These are phyloP conservation scores for Annulohypoxylon bovei DNA, from an alignment of 495 filamentous ascomycete genomes.

Conservation along the genomic window DNA sequence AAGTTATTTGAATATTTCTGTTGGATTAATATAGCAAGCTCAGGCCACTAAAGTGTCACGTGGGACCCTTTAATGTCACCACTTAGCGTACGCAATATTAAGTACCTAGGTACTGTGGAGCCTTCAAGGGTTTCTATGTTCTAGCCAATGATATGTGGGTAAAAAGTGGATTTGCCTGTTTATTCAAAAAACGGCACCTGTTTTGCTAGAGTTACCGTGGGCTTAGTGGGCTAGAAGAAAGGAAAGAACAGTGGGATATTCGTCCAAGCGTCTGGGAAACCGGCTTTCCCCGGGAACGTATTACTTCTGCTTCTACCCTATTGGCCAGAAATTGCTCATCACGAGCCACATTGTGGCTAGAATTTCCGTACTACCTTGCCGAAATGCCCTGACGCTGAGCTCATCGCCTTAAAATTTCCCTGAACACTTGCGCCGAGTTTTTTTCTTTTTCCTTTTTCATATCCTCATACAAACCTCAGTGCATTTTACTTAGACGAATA, in stretches of 20 bases:
- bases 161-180: too few species aligned
- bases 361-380: constrained; percentile 31
- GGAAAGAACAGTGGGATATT: constrained; percentile 2
- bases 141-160: too few species aligned
- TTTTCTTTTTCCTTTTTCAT: constrained; percentile 42
- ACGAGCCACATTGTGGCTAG: constrained; percentile 42
- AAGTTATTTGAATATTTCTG: too few species aligned
- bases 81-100: too few species aligned
- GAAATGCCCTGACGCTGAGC: constrained; percentile 40
- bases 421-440: constrained; percentile 52
- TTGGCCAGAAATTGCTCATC: constrained; percentile 28
- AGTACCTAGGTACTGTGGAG: too few species aligned
- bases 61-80: too few species aligned
- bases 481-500: constrained; percentile 59
- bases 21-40: too few species aligned
- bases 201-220: too few species aligned
- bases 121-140: too few species aligned
- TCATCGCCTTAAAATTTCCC: constrained; percentile 48
- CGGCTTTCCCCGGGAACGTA: constrained; percentile 46
- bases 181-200: too few species aligned
- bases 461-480: constrained; percentile 29
- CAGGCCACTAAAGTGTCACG: too few species aligned
- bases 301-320: constrained; percentile 38
- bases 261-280: constrained; percentile 16
- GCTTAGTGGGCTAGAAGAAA: constrained; percentile 7